Evolutionary conservation across 495 filamentous ascomycete species (phyloP).

Genomic region (Gamarada debralockiae): DNA sequence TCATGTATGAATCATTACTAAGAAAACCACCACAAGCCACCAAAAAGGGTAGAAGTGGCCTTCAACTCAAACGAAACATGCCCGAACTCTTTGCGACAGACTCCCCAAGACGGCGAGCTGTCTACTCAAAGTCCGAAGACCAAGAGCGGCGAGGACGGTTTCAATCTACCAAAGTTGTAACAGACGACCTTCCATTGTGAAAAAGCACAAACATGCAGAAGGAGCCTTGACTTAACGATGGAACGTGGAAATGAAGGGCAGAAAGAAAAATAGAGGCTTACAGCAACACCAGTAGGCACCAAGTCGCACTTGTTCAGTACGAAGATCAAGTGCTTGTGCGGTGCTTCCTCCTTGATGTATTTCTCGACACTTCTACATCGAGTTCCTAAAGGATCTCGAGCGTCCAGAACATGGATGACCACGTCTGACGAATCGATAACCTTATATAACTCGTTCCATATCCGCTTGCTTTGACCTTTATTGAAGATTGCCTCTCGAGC

Average conservation of each 20-base stretch:
- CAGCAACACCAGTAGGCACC: slow-evolving; percentile 87
- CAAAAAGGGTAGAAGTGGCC: slow-evolving; percentile 44
- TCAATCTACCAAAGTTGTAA: slow-evolving; percentile 98
- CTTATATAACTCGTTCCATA: slow-evolving; percentile 99
- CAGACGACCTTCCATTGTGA: slow-evolving; percentile 75
- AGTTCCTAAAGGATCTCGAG: slow-evolving; percentile 86
- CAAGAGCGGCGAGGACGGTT: slow-evolving; percentile 63
- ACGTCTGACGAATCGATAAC: slow-evolving; percentile 97
- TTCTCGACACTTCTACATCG: slow-evolving; percentile 89
- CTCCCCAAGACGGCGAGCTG: slow-evolving; percentile 78
- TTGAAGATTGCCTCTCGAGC: slow-evolving; percentile 86
- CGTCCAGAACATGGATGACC: slow-evolving; percentile 90
- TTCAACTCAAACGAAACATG: slow-evolving; percentile 82
- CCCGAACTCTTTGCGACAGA: slow-evolving; percentile 64
- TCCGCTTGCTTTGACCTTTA: slow-evolving; percentile 91
- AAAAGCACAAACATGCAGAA: slow-evolving; percentile 44
- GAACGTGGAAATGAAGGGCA: slow-evolving; percentile 14
- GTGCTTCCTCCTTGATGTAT: slow-evolving; percentile 87
- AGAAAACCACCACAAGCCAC: slow-evolving; percentile 72
- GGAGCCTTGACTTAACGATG: slow-evolving; percentile 96
- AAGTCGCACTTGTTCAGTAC: slow-evolving; percentile 95
- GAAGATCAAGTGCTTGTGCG: slow-evolving; percentile 92
- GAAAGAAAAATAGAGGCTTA: slow-evolving; percentile 55
- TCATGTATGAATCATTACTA: slow-evolving; percentile 98
- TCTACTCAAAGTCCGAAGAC: slow-evolving; percentile 59